Conservation (phyloP, 495 filamentous ascomycete species). For the Aspergillus steynii region DNA sequence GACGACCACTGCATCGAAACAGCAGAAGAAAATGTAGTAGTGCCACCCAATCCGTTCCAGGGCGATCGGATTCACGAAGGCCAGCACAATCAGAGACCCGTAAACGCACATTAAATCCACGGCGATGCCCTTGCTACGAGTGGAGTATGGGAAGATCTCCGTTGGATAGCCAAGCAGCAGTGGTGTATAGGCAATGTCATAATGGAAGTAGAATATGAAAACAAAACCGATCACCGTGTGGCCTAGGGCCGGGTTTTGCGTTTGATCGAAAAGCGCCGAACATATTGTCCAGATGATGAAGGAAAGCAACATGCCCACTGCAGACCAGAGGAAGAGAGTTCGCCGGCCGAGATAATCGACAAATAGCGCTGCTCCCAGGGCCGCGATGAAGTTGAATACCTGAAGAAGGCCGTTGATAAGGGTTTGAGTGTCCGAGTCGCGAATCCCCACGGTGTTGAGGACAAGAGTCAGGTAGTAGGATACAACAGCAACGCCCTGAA, state of each 20-base stretch:
- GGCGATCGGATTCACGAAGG: constrained; percentile 61
- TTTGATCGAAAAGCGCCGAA: constrained; percentile 51
- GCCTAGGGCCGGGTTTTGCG: constrained; percentile 41
- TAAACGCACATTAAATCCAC: constrained; percentile 33
- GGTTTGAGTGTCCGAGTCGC: constrained; percentile 24
- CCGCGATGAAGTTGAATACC: constrained; percentile 46
- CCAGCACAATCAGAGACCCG: constrained; percentile 49
- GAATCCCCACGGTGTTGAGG: constrained; percentile 38
- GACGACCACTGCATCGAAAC: constrained; percentile 56
- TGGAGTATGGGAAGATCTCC: constrained; percentile 64
- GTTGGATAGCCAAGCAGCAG: constrained; percentile 60
- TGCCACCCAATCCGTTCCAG: constrained; percentile 57
- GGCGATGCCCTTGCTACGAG: constrained; percentile 67
- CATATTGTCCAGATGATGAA: constrained; percentile 57
- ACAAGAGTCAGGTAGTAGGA: constrained; percentile 52
- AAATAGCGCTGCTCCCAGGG: constrained; percentile 50
- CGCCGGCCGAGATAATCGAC: constrained; percentile 60
- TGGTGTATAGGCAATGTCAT: constrained; percentile 59
- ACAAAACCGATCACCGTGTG: constrained; percentile 58
- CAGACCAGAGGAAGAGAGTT: constrained; percentile 55
- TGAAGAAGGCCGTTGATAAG: constrained; percentile 29
- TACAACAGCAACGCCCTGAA: constrained; percentile 58
- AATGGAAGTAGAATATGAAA: constrained; percentile 57
- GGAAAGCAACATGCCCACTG: constrained; percentile 54
- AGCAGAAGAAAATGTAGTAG: constrained; percentile 60